Evolutionary conservation across 1,139 yeast genomes (phyloP).

Genomic region (Pichia sp.): DNA sequence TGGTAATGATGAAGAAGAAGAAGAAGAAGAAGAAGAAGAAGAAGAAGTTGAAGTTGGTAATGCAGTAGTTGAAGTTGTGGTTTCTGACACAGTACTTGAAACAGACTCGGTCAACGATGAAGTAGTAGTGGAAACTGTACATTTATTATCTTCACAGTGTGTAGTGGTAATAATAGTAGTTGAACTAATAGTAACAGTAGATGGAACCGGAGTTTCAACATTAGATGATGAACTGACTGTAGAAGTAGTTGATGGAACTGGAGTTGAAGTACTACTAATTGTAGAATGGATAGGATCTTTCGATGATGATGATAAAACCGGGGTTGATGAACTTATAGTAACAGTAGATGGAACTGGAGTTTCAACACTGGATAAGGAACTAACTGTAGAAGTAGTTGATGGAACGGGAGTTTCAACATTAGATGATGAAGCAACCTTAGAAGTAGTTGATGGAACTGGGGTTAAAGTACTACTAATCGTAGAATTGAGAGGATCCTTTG

Average conservation of each 20-base stretch:
- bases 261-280: too few species aligned
- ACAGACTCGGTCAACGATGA: background rate
- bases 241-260: too few species aligned
- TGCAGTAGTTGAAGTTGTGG: background rate
- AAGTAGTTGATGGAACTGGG: constrained; percentile 8
- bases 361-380: too few species aligned
- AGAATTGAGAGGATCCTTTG: too few species aligned
- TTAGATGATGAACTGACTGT: too few species aligned
- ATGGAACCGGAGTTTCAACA: background rate
- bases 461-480: too few species aligned
- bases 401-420: background rate
- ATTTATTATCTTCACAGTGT: constrained; percentile 1
- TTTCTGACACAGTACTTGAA: background rate
- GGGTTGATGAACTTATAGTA: constrained; percentile 1
- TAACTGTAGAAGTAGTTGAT: too few species aligned
- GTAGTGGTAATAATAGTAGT: constrained; percentile 3
- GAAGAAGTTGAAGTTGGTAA: background rate
- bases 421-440: too few species aligned
- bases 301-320: too few species aligned
- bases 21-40: background rate
- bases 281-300: too few species aligned
- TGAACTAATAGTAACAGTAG: background rate
- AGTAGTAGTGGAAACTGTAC: background rate
- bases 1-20: background rate
- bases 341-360: background rate